Evolutionary conservation across 371 early-diverging fungal species (phyloP).

Genomic region (Funneliformis caledonium): DNA sequence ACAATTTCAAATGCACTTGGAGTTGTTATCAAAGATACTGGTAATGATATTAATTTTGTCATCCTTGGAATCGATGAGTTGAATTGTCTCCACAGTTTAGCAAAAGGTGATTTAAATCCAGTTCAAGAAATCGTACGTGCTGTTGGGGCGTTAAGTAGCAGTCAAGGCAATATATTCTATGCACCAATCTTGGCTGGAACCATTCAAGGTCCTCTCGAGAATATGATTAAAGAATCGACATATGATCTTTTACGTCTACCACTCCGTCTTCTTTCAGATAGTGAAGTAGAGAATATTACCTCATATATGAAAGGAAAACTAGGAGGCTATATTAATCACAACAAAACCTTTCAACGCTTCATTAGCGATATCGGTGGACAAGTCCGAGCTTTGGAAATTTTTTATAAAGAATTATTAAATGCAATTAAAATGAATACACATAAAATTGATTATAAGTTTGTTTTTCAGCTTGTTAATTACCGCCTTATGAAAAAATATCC

Average conservation of each 20-base stretch:
- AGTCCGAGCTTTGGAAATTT: conserved; percentile 1
- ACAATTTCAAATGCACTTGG: too few species aligned
- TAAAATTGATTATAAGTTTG: too few species aligned
- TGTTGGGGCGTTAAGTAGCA: too few species aligned
- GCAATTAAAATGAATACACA: too few species aligned
- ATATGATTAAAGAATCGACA: conserved; percentile 16
- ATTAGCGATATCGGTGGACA: conserved; percentile 5
- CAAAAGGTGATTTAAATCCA: too few species aligned
- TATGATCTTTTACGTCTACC: conserved; percentile 4
- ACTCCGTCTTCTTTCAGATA: not conserved
- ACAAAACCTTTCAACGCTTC: not conserved
- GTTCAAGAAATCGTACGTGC: too few species aligned
- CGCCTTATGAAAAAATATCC: not conserved
- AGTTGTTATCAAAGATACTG: too few species aligned
- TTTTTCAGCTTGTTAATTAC: too few species aligned
- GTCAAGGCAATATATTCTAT: not conserved
- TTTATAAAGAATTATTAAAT: not conserved
- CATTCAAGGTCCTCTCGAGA: conserved; percentile 20
- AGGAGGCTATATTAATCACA: not conserved
- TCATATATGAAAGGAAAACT: not conserved
- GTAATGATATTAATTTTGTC: too few species aligned
- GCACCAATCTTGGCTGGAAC: conserved; percentile 19
- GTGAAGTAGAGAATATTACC: not conserved
- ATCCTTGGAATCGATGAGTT: too few species aligned
- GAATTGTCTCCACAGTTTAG: too few species aligned